These are phyloP conservation scores for Rhodamnia rubescens DNA, from an alignment of 345 rosid genomes.

Conservation along the genomic window DNA sequence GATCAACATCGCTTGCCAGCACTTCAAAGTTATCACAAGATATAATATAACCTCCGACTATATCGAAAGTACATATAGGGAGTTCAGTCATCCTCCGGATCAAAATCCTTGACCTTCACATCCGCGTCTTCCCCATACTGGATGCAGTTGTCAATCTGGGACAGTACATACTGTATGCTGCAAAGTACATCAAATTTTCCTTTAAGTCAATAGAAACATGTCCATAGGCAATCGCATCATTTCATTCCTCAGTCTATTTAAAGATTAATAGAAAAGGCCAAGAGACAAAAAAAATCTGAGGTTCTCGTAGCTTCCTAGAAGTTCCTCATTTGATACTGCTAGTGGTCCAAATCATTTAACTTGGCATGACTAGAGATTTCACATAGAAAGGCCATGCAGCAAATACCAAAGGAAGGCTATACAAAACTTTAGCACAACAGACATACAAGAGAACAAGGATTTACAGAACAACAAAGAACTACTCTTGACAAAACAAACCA, in stretches of 20 bases:
- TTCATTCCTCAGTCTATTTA: background rate
- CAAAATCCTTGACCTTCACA: slow-evolving; percentile 74
- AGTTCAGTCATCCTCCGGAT: slow-evolving; percentile 35
- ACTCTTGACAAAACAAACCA: background rate
- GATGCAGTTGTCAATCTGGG: slow-evolving; percentile 72
- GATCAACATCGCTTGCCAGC: background rate
- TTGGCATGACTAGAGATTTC: background rate
- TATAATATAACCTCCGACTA: background rate
- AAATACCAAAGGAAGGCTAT: background rate
- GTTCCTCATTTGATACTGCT: background rate
- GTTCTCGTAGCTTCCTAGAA: background rate
- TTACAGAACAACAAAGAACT: background rate
- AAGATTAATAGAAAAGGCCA: background rate
- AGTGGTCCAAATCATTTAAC: background rate
- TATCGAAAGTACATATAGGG: background rate
- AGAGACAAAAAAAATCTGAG: background rate
- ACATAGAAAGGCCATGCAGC: background rate
- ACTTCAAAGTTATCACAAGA: background rate
- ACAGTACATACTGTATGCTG: slow-evolving; percentile 68
- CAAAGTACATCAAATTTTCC: background rate
- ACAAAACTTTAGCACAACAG: background rate
- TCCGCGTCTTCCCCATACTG: slow-evolving; percentile 94
- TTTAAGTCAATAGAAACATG: background rate
- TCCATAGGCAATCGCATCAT: background rate
- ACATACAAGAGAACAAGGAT: background rate